These are phyloP conservation scores for Delonix regia DNA, from an alignment of 306 rosid species.

Conservation along the genomic window DNA sequence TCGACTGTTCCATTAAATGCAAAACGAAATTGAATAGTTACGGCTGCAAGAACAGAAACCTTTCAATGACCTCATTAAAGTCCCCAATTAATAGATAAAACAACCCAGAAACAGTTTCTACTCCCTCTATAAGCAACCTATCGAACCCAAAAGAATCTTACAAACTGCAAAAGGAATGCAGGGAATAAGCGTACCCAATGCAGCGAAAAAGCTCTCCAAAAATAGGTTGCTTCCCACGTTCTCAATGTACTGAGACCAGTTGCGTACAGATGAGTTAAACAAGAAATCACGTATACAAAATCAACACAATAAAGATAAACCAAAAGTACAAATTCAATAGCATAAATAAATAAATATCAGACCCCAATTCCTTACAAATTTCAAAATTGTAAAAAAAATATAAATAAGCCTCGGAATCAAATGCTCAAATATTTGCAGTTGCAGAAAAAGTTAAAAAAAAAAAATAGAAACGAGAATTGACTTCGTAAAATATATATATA, in stretches of 20 bases:
- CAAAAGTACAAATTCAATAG: constrained; percentile 42
- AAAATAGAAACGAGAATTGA: constrained; percentile 46
- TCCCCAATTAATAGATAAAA: constrained; percentile 29
- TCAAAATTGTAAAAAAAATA: constrained; percentile 26
- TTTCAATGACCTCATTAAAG: constrained; percentile 28
- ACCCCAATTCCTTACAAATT: constrained; percentile 38
- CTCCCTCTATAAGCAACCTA: constrained; percentile 35
- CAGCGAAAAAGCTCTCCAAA: constrained; percentile 34
- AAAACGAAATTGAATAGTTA: constrained; percentile 44
- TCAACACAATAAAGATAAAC: constrained; percentile 38
- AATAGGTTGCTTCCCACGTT: constrained; percentile 42
- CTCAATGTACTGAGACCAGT: constrained; percentile 28
- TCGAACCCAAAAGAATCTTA: constrained; percentile 32
- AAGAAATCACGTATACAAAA: constrained; percentile 29
- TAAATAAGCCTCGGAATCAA: constrained; percentile 40
- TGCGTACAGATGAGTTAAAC: constrained; percentile 44
- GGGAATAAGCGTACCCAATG: constrained; percentile 46
- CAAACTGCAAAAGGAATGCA: constrained; percentile 29
- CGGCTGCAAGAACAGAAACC: constrained; percentile 47
- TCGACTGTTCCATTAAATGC: constrained; percentile 62
- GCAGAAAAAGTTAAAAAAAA: constrained; percentile 1
- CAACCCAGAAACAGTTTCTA: constrained; percentile 36
- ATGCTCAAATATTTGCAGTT: constrained; percentile 34
- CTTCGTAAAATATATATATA: constrained; percentile 48
- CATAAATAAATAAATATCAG: constrained; percentile 40